phyloP scores from a whole-genome alignment of 768 basidiomycete genomes.

The Pleurotus salmoneostramineus region DNA sequence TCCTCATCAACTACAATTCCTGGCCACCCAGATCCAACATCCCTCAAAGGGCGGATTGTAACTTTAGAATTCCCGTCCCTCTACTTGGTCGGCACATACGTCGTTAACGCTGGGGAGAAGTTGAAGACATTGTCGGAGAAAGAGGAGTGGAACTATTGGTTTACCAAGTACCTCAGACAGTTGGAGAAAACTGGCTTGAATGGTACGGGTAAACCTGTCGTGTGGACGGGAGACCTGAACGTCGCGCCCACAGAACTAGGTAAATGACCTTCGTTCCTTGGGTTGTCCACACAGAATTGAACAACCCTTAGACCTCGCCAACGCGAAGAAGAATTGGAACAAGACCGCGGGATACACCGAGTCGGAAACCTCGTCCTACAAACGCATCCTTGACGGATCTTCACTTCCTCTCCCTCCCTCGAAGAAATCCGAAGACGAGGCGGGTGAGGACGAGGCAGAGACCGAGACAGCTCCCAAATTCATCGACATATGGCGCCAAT shows the following conservation, averaged over 20 bases:
- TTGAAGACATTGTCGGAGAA: constrained; percentile 80
- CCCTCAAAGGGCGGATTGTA: constrained; percentile 73
- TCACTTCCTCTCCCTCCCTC: background rate
- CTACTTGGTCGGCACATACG: constrained; percentile 78
- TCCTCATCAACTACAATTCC: constrained; percentile 66
- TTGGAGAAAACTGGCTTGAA: constrained; percentile 56
- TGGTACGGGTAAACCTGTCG: constrained; percentile 77
- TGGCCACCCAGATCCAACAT: constrained; percentile 60
- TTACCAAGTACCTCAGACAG: constrained; percentile 66
- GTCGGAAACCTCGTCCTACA: constrained; percentile 74
- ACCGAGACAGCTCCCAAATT: constrained; percentile 39
- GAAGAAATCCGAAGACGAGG: background rate
- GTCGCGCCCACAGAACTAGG: constrained; percentile 78
- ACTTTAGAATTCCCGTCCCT: constrained; percentile 74
- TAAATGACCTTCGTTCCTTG: constrained; percentile 18
- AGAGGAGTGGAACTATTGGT: constrained; percentile 76
- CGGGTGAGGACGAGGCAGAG: constrained; percentile 19
- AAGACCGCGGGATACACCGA: constrained; percentile 85
- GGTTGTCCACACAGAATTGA: background rate
- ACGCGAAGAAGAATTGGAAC: constrained; percentile 78
- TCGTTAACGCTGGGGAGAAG: constrained; percentile 75
- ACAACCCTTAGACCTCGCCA: constrained; percentile 51
- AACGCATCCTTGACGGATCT: constrained; percentile 57
- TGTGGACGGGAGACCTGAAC: constrained; percentile 88
- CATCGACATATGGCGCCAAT: constrained; percentile 76